Percentiles rank a stretch among this genome's conserved stretches.
Evolutionary conservation across 192 early-diverging fungal species (phyloP).

Genomic region (Dissophora globulifera): DNA sequence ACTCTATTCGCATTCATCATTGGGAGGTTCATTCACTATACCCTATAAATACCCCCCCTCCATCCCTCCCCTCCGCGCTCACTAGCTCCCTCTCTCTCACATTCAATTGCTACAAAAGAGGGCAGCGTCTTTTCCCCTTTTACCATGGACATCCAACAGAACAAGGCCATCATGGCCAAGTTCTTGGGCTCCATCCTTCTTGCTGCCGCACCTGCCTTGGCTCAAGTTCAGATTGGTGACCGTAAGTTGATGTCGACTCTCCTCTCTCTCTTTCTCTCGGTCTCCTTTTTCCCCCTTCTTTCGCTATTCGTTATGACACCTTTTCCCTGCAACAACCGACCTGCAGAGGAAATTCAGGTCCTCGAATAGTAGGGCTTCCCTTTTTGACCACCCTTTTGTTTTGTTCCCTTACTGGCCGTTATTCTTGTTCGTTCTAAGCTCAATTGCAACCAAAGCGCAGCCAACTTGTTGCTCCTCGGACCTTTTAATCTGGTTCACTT

Average conservation of each 20-base stretch:
- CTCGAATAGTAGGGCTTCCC: no score
- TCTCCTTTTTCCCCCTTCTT: no score
- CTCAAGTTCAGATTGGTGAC: conserved; percentile 16
- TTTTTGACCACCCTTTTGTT: no score
- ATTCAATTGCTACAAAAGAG: conserved; percentile 1
- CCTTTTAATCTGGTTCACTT: not conserved
- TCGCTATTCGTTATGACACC: no score
- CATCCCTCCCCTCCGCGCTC: not conserved
- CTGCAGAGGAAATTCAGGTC: no score
- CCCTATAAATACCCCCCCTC: conserved; percentile 7
- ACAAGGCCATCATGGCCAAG: conserved; percentile 50
- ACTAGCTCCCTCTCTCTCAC: not conserved
- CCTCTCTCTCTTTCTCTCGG: not conserved
- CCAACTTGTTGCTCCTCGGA: no score
- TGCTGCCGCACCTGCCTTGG: conserved; percentile 33
- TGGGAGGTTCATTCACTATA: conserved; percentile 6
- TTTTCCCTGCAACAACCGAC: no score
- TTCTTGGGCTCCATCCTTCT: conserved; percentile 43
- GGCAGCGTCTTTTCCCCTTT: conserved; percentile 1
- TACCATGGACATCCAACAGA: conserved; percentile 46
- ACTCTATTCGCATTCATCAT: not conserved
- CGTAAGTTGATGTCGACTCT: conserved; percentile 17
- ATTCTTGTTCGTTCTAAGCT: no score
- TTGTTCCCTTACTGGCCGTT: no score
- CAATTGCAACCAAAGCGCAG: no score